A percentile compares a stretch with the other conserved stretches of the same genome.
Conservation (phyloP, 169 alveolate genomes). For the Plasmodium chabaudi region DNA sequence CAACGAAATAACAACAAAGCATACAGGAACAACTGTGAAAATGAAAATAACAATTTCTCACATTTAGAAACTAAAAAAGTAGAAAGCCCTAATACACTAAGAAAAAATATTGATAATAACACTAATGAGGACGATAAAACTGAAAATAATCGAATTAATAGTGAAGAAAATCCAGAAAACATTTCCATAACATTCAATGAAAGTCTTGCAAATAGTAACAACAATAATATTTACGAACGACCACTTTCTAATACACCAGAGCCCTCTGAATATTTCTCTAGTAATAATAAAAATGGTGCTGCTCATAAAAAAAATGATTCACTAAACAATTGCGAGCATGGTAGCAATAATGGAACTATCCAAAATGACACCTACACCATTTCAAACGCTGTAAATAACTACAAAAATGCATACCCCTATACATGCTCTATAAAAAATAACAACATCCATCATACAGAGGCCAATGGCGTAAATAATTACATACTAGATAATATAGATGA, state of each 20-base stretch:
- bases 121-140: background rate
- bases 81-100: background rate
- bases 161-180: background rate
- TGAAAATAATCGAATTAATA: background rate
- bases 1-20: background rate
- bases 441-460: background rate
- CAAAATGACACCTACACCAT: background rate
- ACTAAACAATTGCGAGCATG: background rate
- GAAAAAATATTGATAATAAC: background rate
- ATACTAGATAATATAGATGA: background rate
- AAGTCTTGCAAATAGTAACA: background rate
- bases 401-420: background rate
- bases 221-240: slow-evolving; percentile 10
- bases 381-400: background rate
- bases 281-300: background rate
- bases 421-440: slow-evolving; percentile 2
- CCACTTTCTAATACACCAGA: background rate
- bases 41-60: background rate
- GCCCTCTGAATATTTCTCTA: background rate
- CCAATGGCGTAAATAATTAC: slow-evolving; percentile 13
- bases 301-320: background rate
- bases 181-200: background rate
- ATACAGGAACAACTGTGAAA: background rate
- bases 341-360: background rate
- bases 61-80: background rate